These are phyloP conservation scores for Ploettnerulaceae sp. DNA, from an alignment of 2,329 filamentous ascomycete genomes.

Conservation along the genomic window DNA sequence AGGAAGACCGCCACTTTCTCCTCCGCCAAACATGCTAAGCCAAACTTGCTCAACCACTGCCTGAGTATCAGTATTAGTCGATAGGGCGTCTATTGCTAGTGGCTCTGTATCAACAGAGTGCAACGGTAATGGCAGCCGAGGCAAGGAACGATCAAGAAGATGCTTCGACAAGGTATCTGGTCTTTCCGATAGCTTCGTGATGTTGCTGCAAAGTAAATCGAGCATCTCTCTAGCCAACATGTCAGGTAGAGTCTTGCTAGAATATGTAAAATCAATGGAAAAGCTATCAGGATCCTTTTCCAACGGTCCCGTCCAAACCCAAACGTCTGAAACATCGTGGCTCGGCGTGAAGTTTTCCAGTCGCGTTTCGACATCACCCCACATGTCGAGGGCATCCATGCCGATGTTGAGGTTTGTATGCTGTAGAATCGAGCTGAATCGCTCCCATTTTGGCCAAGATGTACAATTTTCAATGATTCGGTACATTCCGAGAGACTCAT, in stretches of 20 bases:
- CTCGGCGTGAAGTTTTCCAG: slow-evolving; percentile 2
- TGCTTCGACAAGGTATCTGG: not conserved
- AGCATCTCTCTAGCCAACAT: not conserved
- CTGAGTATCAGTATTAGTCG: not conserved
- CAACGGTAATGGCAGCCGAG: not conserved
- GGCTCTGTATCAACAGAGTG: not conserved
- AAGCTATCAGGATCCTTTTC: slow-evolving; percentile 7
- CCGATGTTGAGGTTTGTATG: slow-evolving; percentile 7
- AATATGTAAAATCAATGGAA: slow-evolving; percentile 5
- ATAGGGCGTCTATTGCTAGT: not conserved
- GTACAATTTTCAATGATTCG: slow-evolving; percentile 34
- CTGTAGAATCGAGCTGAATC: slow-evolving; percentile 11
- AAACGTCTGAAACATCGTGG: slow-evolving; percentile 7
- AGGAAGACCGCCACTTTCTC: not conserved
- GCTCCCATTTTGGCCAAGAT: slow-evolving; percentile 9
- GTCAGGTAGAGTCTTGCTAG: not conserved
- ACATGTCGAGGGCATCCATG: slow-evolving; percentile 5
- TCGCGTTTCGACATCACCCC: slow-evolving; percentile 4
- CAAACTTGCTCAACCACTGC: slow-evolving; percentile 3
- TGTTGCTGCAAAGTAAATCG: not conserved
- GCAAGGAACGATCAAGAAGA: not conserved
- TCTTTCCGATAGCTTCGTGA: not conserved
- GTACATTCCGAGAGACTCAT: slow-evolving; percentile 39
- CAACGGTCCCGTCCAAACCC: slow-evolving; percentile 5
- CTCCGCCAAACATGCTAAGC: not conserved